Evolutionary conservation across 2,329 filamentous ascomycete genomes (phyloP).

Genomic region (Alternaria brassicae): DNA sequence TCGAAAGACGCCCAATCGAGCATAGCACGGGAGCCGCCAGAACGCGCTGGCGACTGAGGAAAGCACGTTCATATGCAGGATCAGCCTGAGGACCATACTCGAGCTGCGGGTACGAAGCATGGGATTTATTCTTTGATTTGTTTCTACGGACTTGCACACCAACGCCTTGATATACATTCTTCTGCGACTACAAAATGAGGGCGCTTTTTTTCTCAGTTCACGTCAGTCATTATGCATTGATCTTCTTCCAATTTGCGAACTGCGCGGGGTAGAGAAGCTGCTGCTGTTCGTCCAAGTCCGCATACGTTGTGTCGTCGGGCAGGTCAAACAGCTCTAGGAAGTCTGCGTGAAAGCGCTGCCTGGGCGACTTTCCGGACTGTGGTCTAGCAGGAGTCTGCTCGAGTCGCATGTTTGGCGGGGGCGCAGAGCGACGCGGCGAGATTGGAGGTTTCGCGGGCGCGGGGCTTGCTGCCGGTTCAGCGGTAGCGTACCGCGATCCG

Average conservation of each 20-base stretch:
- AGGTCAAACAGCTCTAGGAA: constrained; percentile 14
- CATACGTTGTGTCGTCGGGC: neutral
- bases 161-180: constrained; percentile 4
- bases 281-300: constrained; percentile 13
- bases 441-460: neutral
- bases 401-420: neutral
- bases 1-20: constrained; percentile 71
- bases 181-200: neutral
- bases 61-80: neutral
- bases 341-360: constrained; percentile 7
- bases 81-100: neutral
- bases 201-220: neutral
- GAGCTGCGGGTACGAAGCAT: neutral
- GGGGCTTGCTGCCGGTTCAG: neutral
- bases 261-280: constrained; percentile 15
- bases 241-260: constrained; percentile 14
- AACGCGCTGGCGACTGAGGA: constrained; percentile 59
- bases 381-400: constrained; percentile 4
- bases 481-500: neutral
- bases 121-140: neutral
- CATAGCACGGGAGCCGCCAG: constrained; percentile 88
- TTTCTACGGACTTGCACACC: neutral
- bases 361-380: neutral
- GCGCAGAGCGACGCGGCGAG: neutral
- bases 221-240: neutral